Base-by-base conservation (phyloP, 768 basidiomycete genomes). In the Tephrocybe sp. region DNA sequence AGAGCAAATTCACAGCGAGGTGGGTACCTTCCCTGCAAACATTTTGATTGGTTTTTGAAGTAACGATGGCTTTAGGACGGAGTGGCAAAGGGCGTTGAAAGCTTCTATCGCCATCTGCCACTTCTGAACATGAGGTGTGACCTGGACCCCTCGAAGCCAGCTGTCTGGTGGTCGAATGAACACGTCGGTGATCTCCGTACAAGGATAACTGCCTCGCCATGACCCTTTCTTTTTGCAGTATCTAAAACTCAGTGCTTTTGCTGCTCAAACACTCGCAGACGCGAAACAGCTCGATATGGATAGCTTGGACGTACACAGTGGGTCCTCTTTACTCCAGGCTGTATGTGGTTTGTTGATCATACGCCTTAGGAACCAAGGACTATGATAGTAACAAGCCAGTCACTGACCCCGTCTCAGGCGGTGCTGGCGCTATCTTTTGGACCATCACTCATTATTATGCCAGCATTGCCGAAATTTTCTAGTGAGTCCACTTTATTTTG, bases 51-150 rank as follows among this genome's bases (percentile, higher is more conserved):
- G 46, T 38, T 34, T 34, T 34, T 9, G 16, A 8, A 5, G 18
- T 37, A 19, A 37, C 36, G n/a, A 8, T 37, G 15, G 16, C 2
- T 41, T 4, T 41, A 83, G 80, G 67, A 80, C 38, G 82, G 82
- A 5, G 69, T 76, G 1, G 52, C 56, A 22, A 60, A 55, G 25
- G 81, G 80, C 9, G 77, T 78, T 3, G 76, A 78, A 18, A 77
- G 76, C 30, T 83, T 84, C 58, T 81, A 86, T 60, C 66, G 66
- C 35, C 83, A 84, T 60, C 64, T 86, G 15, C 83, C 83, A 1
- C 59, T 86, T 36, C 58, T 79, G 25, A 81, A 81, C 55, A 84
- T 86, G 83, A 66, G 79, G 58, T 86, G 83, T 55, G 82, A 84
- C 58, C 57, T 85, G 41, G 77, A 79, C 43, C 72, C 80, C 0